phyloP scores from a whole-genome alignment of 148 eudicot species.

The Rhododendron kiyosumense region DNA sequence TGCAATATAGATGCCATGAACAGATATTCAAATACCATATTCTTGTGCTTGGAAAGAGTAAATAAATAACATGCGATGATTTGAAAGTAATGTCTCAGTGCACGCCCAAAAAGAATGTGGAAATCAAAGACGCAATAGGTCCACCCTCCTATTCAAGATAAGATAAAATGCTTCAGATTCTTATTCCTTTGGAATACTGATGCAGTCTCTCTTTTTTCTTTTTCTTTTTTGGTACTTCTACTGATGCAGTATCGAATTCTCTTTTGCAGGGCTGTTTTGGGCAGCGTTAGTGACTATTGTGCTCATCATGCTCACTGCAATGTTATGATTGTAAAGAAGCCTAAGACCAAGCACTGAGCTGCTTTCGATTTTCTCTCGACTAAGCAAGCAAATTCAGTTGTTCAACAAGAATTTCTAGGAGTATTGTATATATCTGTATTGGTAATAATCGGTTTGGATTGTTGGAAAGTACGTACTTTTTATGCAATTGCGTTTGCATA shows the following conservation, averaged over 20 bases:
- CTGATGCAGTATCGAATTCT: neutral
- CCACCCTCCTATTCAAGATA: neutral
- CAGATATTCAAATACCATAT: neutral
- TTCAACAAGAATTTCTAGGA: slow-evolving; percentile 1
- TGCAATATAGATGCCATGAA: neutral
- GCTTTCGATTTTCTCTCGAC: neutral
- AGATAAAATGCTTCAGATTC: neutral
- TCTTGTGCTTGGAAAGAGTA: neutral
- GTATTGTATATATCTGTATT: neutral
- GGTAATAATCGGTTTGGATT: neutral
- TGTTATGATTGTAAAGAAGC: slow-evolving; percentile 73
- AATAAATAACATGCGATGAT: neutral
- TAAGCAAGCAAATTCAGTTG: neutral
- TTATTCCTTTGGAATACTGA: neutral
- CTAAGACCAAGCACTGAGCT: slow-evolving; percentile 24
- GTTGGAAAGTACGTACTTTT: neutral
- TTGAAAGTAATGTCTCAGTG: neutral
- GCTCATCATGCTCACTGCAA: slow-evolving; percentile 81
- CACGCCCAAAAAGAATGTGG: neutral
- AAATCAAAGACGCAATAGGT: neutral
- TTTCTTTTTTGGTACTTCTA: neutral
- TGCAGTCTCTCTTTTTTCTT: neutral
- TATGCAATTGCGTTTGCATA: neutral
- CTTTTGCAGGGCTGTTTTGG: slow-evolving; percentile 69
- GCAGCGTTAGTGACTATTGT: slow-evolving; percentile 83